Evolutionary conservation across 352 stramenopile species (phyloP), one percentile per base, ranked within the genome.

Genomic region (Thalassiosira ordinaria): DNA sequence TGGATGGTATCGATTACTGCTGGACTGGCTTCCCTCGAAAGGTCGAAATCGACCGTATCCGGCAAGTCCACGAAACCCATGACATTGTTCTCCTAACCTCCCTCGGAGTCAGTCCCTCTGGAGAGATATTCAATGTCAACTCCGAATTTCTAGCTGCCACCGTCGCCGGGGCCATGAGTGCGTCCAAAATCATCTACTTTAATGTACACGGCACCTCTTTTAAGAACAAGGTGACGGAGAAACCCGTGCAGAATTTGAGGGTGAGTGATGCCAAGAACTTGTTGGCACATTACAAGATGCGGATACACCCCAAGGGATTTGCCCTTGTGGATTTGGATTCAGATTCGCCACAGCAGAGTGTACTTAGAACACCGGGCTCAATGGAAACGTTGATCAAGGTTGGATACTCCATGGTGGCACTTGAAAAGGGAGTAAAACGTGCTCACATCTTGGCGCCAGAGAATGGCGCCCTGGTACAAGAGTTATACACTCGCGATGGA

Each of bases 401-500:
- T 31, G 88, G 86, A 16, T 94, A 85, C 75, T 85, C 74, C 11
- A 89, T 93, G 52, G 69, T 84, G 9, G 89, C 92, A 6, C 63
- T 96, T 4, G 86, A 89, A 69, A 85, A 90, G 27, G 93, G 93
- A 20, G 93, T 96, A 6, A 91, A 91, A 29, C 85, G 93, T 31
- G 91, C 92, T 57, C 93, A 96, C 76, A 89, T 97, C 24, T 78
- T 97, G 13, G 80, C 90, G 29, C 90, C 93, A 13, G 83, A 82
- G 27, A 77, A 90, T 72, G 93, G 93, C 11, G 96, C 95, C 1
- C 84, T 99, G 33, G 84, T 99, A 22, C 94, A 98, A 79, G 97
- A 99, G 85, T 90, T 99, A n/a, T 99, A 98, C 83, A 99, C 97
- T 20, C 95, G 96, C 57, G 97, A 99, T 85, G 97, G 97, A 52